Evolutionary conservation across 495 filamentous ascomycete species (phyloP).

Genomic region (Achaetomiella virescens): DNA sequence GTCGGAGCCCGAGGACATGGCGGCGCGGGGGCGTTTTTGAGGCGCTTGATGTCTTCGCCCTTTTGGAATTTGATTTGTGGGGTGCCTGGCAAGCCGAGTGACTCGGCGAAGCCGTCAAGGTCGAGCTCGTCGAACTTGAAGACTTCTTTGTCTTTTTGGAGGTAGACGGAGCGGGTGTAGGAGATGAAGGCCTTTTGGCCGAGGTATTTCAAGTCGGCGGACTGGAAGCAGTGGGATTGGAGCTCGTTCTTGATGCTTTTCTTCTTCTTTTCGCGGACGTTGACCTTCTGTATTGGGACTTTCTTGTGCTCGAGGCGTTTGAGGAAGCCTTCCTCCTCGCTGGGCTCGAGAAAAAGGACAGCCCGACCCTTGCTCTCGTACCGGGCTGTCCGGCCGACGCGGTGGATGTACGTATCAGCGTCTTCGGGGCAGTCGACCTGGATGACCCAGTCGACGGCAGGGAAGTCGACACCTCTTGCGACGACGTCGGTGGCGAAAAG

Average conservation of each 20-base stretch:
- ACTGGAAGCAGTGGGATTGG: slow-evolving; percentile 91
- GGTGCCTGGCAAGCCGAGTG: slow-evolving; percentile 81
- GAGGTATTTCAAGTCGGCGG: slow-evolving; percentile 88
- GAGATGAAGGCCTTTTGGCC: slow-evolving; percentile 93
- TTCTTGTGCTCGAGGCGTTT: slow-evolving; percentile 78
- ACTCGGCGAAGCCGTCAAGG: slow-evolving; percentile 77
- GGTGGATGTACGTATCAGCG: slow-evolving; percentile 94
- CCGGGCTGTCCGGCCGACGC: slow-evolving; percentile 90
- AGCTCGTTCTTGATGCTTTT: slow-evolving; percentile 74
- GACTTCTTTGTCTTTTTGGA: slow-evolving; percentile 88
- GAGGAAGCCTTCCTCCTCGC: slow-evolving; percentile 82
- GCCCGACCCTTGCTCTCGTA: slow-evolving; percentile 83
- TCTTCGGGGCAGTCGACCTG: slow-evolving; percentile 95
- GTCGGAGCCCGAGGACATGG: slow-evolving; percentile 47
- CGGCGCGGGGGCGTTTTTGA: slow-evolving; percentile 78
- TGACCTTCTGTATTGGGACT: slow-evolving; percentile 76
- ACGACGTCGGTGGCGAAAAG: slow-evolving; percentile 95
- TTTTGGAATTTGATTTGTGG: slow-evolving; percentile 89
- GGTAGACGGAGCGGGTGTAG: slow-evolving; percentile 72
- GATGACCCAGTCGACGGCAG: slow-evolving; percentile 95
- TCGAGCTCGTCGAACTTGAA: slow-evolving; percentile 77
- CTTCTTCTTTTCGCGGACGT: slow-evolving; percentile 83
- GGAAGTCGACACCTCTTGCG: slow-evolving; percentile 90
- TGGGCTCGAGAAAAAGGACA: slow-evolving; percentile 86
- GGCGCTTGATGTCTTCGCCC: slow-evolving; percentile 73